Conservation (phyloP, 1,139 yeast genomes). For the Candida sojae region DNA sequence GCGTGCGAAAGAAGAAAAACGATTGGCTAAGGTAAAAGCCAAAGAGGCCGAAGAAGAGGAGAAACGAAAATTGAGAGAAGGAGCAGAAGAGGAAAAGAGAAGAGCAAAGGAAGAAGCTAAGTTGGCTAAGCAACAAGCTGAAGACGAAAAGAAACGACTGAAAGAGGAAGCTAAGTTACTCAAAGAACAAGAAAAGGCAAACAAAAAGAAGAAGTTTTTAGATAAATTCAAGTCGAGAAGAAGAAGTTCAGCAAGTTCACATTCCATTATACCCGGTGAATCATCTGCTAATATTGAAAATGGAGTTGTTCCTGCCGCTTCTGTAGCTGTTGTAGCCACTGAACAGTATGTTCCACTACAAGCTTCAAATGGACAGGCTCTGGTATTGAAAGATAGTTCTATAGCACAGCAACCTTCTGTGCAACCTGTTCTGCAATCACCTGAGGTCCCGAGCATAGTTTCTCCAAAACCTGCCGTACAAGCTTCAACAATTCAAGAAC, state of each 20-base stretch:
- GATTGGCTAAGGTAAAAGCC: slow-evolving; percentile 19
- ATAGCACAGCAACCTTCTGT: neutral
- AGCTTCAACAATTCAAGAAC: neutral
- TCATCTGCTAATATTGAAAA: neutral
- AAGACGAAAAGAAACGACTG: slow-evolving; percentile 13
- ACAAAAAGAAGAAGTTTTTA: slow-evolving; percentile 14
- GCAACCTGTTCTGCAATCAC: neutral
- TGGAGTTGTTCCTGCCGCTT: neutral
- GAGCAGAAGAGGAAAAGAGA: slow-evolving; percentile 13
- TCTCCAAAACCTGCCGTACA: neutral
- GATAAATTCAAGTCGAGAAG: slow-evolving; percentile 8
- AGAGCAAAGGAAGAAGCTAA: slow-evolving; percentile 12
- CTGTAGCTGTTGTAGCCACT: neutral
- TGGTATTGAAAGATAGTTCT: too few relatives aligned
- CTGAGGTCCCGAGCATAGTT: neutral
- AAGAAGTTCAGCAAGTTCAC: slow-evolving; percentile 8
- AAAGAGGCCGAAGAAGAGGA: slow-evolving; percentile 20
- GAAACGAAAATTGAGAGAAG: slow-evolving; percentile 15
- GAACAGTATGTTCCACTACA: neutral
- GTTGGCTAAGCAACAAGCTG: slow-evolving; percentile 10
- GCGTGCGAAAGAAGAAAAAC: slow-evolving; percentile 36
- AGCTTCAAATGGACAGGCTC: neutral
- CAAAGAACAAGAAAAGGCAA: slow-evolving; percentile 10
- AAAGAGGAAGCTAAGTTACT: slow-evolving; percentile 10
- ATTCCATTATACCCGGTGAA: slow-evolving; percentile 2